Evolutionary conservation across 768 basidiomycete species (phyloP), one percentile per base, ranked within the genome.

Genomic region (Royoungia palumana): DNA sequence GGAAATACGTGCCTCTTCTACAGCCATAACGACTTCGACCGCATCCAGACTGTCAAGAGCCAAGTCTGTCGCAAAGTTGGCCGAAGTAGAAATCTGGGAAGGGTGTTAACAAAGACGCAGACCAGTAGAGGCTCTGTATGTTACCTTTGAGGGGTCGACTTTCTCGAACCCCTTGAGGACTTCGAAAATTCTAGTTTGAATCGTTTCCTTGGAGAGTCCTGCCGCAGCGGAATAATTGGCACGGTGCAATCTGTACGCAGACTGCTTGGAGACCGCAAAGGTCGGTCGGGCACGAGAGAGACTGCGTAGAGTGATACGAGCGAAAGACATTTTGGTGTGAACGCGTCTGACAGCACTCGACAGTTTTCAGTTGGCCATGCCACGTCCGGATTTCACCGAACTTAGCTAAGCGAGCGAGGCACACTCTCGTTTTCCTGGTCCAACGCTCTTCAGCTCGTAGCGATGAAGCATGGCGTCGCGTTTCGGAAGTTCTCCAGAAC

Each of bases 11-110:
- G 83, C 87, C 81, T 94, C 96, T 73, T 99, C 96, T 58, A 99
- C 87, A 35, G 95, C 93, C 94, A 99, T 96, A 60, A 98, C 90
- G 22, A 97, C 94, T 70, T 99, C 96, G 17, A 99, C 94, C 17
- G 94, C 81, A 68, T 99, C 96, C 66, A 99, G 74, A 61, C 94
- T 97, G 72, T 99, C 96, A 27, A 41, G 77, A 79, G 60, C 79
- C 76, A 49, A 83, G 82, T 35, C 72, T 76, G 64, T 51, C 78
- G 36, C 82, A 81, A 67, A 72, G 67, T 39, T 76, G 79, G 51
- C 77, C 77, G 63, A 67, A 78, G 50, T 49, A 66, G 42, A 77
- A 75, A 97, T 75, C 94, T 95, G 53, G 11, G 36, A 37, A 17
- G 32, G 12, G 21, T 10, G 34, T 44, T 8, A 51, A 68, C 61